A percentile compares a stretch with the other conserved stretches of the same genome.
These are phyloP conservation scores for Phialocephala sp. DNA, from an alignment of 2,329 filamentous ascomycete species.

Conservation along the genomic window DNA sequence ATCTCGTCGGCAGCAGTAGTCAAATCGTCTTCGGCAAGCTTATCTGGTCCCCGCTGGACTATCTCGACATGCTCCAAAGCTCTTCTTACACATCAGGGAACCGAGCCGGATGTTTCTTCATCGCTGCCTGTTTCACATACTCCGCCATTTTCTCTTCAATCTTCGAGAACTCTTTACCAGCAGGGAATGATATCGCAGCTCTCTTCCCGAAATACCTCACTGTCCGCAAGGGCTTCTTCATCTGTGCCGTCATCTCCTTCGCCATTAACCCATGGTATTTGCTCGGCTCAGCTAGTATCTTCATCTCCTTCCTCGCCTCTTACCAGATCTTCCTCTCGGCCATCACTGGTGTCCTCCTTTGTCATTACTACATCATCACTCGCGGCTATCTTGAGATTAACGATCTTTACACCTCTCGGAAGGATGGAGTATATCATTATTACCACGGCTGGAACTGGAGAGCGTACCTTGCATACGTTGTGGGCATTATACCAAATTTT, in stretches of 20 bases:
- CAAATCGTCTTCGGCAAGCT: conserved; percentile 44
- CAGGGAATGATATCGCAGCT: conserved; percentile 47
- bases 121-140: conserved; percentile 49
- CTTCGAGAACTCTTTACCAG: conserved; percentile 50
- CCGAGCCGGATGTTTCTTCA: conserved; percentile 49
- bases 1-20: conserved; percentile 45
- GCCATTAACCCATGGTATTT: conserved; percentile 49
- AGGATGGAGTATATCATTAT: conserved; percentile 43
- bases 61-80: conserved; percentile 46
- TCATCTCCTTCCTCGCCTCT: conserved; percentile 48
- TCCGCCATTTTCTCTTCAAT: conserved; percentile 51
- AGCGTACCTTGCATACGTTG: conserved; percentile 44
- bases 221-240: conserved; percentile 48
- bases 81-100: conserved; percentile 45
- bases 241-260: conserved; percentile 45
- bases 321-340: conserved; percentile 51
- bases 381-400: conserved; percentile 46
- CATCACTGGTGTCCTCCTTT: conserved; percentile 50
- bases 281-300: conserved; percentile 44
- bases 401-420: conserved; percentile 43
- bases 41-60: conserved; percentile 45
- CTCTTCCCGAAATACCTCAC: conserved; percentile 48
- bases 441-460: conserved; percentile 45
- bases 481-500: conserved; percentile 49
- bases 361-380: conserved; percentile 50